Base-by-base conservation (phyloP, 108 stramenopile species). In the Cyclostephanos invisitatus region DNA sequence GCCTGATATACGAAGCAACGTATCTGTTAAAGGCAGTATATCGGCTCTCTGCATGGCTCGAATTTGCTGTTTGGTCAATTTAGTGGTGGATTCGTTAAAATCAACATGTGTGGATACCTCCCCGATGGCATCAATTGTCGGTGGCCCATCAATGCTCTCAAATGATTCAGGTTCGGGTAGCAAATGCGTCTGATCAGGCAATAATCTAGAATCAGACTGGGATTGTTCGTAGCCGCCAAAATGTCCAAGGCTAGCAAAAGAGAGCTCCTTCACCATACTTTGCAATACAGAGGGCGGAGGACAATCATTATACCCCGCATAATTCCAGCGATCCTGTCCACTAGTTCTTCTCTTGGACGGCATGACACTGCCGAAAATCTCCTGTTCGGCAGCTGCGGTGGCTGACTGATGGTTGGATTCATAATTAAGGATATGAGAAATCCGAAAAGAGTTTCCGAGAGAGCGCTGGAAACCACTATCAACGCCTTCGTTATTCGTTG, bases 11-110 rank as follows among this genome's bases (percentile, higher is more conserved):
- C 80, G 73, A 51, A 73, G 40, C 21, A 81, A 64, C 7, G 80
- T 81, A 6, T 49, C 69, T 38, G 80, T 75, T 18, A 81, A 50
- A 27, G 80, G 80, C 49, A 73, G 18, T 20, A 75, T 54, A 62
- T 81, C 70, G 1, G 69, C 59, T 64, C 69, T 60, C 48, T 75
- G 69, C 25, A 71, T 70, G 11, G 57, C 7, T 44, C 64, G 50
- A 7, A 81, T 65, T 49, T 73, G 67, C 53, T 81, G 27, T 9
- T 46, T 7, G 15, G 80, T 42, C 14, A 55, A 53, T 74, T 11
- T 28, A 14, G 46, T 6, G 24, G 18, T 51, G 46, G n/a, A 11
- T 29, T 18, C 53, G n/a, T 38, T 21, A 18, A 40, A 11, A 40
- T 46, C 44, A 46, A 15, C 14, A 46, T 17, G 17, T 46, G 5